Conservation (phyloP, 352 stramenopile species). For the Pilasporangium apinafurcum region DNA sequence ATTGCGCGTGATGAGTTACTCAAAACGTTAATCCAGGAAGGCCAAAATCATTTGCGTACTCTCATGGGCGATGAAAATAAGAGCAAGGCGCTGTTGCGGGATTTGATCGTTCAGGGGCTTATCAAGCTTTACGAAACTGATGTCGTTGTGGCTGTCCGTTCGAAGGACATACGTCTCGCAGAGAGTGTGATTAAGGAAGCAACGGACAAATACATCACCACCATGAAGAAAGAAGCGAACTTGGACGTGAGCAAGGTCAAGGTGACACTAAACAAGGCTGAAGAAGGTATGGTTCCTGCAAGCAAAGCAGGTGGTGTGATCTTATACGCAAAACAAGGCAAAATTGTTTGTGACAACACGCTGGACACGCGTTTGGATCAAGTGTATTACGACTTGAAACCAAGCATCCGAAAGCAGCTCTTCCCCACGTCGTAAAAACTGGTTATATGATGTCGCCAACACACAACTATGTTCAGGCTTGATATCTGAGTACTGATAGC, state of each 20-base stretch:
- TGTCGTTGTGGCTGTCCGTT: constrained; percentile 89
- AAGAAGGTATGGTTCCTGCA: constrained; percentile 79
- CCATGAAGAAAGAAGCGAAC: constrained; percentile 88
- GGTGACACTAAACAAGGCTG: constrained; percentile 86
- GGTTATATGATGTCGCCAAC: too few species aligned
- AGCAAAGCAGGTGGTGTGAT: constrained; percentile 78
- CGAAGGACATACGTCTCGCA: constrained; percentile 86
- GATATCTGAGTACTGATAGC: too few species aligned
- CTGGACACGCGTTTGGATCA: constrained; percentile 87
- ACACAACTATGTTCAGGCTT: too few species aligned
- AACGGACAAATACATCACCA: constrained; percentile 73
- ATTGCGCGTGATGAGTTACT: constrained; percentile 88
- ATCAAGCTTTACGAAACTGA: constrained; percentile 98
- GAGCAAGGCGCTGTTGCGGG: constrained; percentile 93
- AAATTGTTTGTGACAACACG: constrained; percentile 98
- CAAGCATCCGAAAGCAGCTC: constrained; percentile 69
- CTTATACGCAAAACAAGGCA: constrained; percentile 88
- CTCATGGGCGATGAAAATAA: constrained; percentile 70
- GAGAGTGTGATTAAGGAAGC: constrained; percentile 86
- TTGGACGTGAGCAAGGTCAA: constrained; percentile 88
- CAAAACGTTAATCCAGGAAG: constrained; percentile 71
- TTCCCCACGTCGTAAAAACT: constrained; percentile 54
- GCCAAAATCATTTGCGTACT: constrained; percentile 42
- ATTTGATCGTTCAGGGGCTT: constrained; percentile 96
- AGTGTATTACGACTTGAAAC: constrained; percentile 83